Evolutionary conservation across 345 rosid species (phyloP).

Genomic region (Eucalyptus tenuipes): DNA sequence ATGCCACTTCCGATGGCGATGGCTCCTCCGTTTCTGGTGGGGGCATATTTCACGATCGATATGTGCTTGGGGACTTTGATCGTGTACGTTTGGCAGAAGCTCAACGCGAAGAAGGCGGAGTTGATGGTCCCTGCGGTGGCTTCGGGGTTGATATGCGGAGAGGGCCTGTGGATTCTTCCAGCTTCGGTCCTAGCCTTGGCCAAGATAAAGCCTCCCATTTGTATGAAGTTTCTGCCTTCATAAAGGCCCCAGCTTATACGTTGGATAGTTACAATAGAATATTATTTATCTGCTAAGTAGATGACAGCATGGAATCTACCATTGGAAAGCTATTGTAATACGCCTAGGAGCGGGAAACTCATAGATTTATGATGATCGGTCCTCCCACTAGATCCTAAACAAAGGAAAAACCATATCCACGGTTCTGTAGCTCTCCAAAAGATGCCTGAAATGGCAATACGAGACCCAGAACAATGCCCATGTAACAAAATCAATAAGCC

Average conservation of each 20-base stretch:
- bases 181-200: slow-evolving; percentile 78
- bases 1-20: slow-evolving; percentile 90
- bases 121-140: slow-evolving; percentile 85
- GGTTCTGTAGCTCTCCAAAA: neutral
- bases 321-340: neutral
- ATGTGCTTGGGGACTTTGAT: slow-evolving; percentile 75
- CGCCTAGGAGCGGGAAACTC: neutral
- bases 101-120: slow-evolving; percentile 47
- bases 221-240: slow-evolving; percentile 63
- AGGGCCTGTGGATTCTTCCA: slow-evolving; percentile 87
- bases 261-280: neutral
- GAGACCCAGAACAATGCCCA: neutral
- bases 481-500: neutral
- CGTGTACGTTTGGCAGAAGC: slow-evolving; percentile 51
- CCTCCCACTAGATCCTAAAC: neutral
- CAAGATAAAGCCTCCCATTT: slow-evolving; percentile 70
- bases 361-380: neutral
- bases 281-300: neutral
- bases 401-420: neutral
- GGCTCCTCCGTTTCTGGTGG: slow-evolving; percentile 79
- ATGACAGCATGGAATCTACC: neutral
- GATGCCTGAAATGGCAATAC: neutral
- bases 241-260: neutral
- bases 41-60: slow-evolving; percentile 87
- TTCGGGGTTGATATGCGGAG: slow-evolving; percentile 85